These are phyloP conservation scores for Coelastrella sp. DNA, from an alignment of 139 green algal genomes.

Conservation along the genomic window DNA sequence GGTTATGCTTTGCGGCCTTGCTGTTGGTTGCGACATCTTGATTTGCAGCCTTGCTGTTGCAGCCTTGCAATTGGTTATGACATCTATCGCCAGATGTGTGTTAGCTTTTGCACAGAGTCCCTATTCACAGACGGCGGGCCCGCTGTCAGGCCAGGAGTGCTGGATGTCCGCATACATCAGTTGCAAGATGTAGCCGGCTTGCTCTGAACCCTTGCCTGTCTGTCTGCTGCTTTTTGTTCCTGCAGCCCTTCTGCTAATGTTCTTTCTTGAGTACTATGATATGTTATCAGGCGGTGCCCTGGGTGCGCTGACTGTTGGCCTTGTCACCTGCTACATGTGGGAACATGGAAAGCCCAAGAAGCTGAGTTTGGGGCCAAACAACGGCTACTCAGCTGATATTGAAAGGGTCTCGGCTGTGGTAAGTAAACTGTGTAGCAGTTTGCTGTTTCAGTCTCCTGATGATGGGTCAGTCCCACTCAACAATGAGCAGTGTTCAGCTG, in stretches of 20 bases:
- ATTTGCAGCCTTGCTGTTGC: no score
- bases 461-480: no score
- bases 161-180: no score
- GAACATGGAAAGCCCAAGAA: slow-evolving; percentile 64
- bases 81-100: no score
- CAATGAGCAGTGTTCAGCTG: no score
- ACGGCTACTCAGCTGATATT: slow-evolving; percentile 43
- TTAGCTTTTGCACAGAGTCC: no score
- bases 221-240: not conserved
- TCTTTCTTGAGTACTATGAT: slow-evolving; percentile 78
- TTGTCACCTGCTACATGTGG: slow-evolving; percentile 72
- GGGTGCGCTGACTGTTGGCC: slow-evolving; percentile 72
- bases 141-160: no score
- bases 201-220: not conserved
- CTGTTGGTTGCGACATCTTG: no score
- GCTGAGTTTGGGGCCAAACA: slow-evolving; percentile 50
- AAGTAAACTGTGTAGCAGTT: not conserved
- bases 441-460: not conserved
- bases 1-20: no score
- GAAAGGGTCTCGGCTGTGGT: slow-evolving; percentile 42
- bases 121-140: no score
- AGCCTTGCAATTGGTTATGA: no score
- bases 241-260: slow-evolving; percentile 78
- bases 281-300: slow-evolving; percentile 82
- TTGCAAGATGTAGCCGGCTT: no score